phyloP scores from a whole-genome alignment of 768 basidiomycete genomes.

The Agrocybe pediades region DNA sequence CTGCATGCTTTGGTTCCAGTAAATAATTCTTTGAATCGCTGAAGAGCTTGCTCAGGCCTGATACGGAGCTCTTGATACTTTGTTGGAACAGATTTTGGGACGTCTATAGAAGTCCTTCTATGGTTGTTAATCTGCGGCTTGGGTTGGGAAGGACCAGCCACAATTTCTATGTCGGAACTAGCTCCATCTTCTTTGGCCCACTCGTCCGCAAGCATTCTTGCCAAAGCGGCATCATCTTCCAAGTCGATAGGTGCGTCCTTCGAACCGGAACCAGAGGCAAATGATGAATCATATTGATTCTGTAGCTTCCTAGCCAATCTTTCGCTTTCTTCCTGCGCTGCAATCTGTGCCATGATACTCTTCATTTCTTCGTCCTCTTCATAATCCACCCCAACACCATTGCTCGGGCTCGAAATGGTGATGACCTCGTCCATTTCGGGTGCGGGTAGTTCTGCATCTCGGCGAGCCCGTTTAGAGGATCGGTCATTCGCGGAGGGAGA shows the following conservation, averaged over 20 bases:
- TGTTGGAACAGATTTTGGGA: not conserved
- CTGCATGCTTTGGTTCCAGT: conserved; percentile 34
- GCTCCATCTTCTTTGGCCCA: conserved; percentile 31
- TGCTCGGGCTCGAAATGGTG: conserved; percentile 28
- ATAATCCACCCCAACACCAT: conserved; percentile 24
- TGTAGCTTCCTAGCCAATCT: conserved; percentile 37
- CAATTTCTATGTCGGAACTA: conserved; percentile 10
- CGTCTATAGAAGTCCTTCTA: not conserved
- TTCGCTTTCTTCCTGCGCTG: conserved; percentile 45
- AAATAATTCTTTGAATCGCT: conserved; percentile 36
- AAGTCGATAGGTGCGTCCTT: conserved; percentile 5
- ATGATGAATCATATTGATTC: conserved; percentile 21
- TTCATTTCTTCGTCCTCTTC: conserved; percentile 35
- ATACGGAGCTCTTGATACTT: not conserved
- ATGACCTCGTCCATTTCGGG: conserved; percentile 21
- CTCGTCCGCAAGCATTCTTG: conserved; percentile 39
- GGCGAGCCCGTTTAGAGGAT: not conserved
- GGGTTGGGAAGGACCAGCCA: not conserved
- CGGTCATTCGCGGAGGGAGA: not conserved
- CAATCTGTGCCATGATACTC: conserved; percentile 39
- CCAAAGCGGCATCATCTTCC: conserved; percentile 40
- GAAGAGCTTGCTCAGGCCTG: conserved; percentile 32
- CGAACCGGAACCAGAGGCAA: conserved; percentile 16
- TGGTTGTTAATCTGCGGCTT: not conserved
- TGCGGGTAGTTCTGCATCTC: not conserved